Base-by-base conservation (phyloP, 176 grass and related monocot genomes). In the Chrysopogon serrulatus region DNA sequence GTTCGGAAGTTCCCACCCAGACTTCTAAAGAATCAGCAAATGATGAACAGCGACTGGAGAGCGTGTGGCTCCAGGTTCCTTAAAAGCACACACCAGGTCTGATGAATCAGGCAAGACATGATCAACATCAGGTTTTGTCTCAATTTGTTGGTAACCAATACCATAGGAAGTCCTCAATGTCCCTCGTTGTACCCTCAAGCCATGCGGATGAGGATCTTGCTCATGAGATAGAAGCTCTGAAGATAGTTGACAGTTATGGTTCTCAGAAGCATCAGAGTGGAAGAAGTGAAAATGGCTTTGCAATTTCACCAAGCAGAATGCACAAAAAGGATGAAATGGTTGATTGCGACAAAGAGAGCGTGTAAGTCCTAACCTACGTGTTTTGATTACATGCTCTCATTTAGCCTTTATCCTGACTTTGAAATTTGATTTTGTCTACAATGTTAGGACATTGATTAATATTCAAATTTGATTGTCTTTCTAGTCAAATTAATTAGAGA, bases 41-140 rank as follows among this genome's bases (percentile, higher is more conserved):
- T 44, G 91, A 87, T 36, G 91, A 94, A 12, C 90, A 91, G 77
- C 89, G 89, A 53, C 87, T 94, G 21, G 94, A 97, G 76, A 92
- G 88, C 66, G 94, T 86, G 21, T 90, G 95, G 92, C 88, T 98
- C 53, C 88, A 94, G 84, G 74, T 72, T 86, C 43, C 43, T 73
- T 86, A 87, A 30, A 94, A 94, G 66, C 79, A 78, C 28, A 88
- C 80, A 23, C 86, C 92, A 74, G 60, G 66, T 68, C 42, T 90
- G 48, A 32, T 70, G 33, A 90, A 34, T 84, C 83, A 84, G 77
- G 65, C 53, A 78, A 91, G 79, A 73, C 86, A 87, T 26, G 57
- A 92, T 86, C 88, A 73, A 37, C 75, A 88, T 73, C 92, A 91
- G 76, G 74, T 88, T 92, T 37, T 89, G 71, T 85, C 86, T 35